Evolutionary conservation across 768 basidiomycete genomes (phyloP).

Genomic region (Mrakia frigida): DNA sequence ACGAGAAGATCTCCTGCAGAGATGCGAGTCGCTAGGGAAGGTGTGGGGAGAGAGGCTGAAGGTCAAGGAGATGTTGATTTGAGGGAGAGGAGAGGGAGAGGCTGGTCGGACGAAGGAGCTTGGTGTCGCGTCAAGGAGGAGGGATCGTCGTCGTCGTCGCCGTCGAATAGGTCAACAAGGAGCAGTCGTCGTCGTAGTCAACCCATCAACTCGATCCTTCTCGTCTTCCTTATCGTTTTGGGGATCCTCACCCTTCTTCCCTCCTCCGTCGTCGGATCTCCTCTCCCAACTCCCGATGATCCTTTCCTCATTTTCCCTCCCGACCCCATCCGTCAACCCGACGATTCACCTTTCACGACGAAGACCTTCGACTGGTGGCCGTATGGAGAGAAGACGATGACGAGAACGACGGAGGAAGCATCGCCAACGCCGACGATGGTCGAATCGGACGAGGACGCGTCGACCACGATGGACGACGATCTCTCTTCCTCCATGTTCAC

Average conservation of each 20-base stretch:
- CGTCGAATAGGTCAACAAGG: not conserved
- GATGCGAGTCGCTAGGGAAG: slow-evolving; percentile 25
- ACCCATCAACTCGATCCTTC: not conserved
- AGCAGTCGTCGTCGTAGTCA: not conserved
- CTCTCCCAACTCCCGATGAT: slow-evolving; percentile 4
- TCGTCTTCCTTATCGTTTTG: not conserved
- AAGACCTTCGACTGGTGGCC: slow-evolving; percentile 21
- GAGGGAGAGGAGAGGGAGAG: not conserved
- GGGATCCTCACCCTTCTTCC: not conserved
- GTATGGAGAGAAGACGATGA: not conserved
- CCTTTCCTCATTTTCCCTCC: not conserved
- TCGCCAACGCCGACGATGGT: not conserved
- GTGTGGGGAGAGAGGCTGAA: slow-evolving; percentile 26
- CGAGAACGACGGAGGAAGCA: not conserved
- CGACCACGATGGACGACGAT: not conserved
- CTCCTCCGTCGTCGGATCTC: not conserved
- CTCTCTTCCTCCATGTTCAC: not conserved
- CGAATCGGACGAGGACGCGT: not conserved
- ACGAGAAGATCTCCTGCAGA: slow-evolving; percentile 16
- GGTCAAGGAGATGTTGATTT: slow-evolving; percentile 28
- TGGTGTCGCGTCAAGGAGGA: not conserved
- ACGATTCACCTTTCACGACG: not conserved
- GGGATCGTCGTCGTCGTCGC: not conserved
- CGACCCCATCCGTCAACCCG: not conserved
- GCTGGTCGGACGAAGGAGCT: not conserved